Conservation (phyloP, 169 alveolate genomes). For the Perkinsus chesapeaki region DNA sequence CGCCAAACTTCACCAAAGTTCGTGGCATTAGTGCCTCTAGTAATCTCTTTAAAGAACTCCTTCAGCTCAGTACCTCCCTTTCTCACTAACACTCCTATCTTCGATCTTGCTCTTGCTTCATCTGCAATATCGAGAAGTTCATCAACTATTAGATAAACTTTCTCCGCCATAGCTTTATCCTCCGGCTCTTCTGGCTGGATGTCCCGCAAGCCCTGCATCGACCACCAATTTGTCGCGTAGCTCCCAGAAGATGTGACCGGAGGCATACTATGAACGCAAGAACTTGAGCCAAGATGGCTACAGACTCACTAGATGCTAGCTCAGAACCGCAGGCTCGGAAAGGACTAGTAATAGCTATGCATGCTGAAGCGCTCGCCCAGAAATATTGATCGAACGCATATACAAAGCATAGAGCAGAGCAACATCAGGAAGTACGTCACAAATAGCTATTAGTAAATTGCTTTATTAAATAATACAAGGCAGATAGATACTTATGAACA, state of each 20-base stretch:
- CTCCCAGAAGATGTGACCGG: neutral
- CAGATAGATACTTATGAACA: no score
- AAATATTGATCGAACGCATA: neutral
- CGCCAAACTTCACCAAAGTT: neutral
- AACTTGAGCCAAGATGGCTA: slow-evolving; percentile 1
- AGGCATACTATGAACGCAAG: neutral
- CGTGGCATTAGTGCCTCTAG: neutral
- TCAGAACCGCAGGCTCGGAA: neutral
- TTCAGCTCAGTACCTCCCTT: neutral
- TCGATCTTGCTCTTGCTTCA: neutral
- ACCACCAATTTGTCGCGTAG: neutral
- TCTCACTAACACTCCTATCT: neutral
- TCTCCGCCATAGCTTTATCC: neutral
- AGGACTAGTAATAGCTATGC: neutral
- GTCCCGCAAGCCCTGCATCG: neutral
- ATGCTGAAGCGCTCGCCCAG: neutral
- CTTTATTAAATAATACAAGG: no score
- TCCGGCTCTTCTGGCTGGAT: neutral
- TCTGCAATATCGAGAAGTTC: neutral
- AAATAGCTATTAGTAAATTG: no score
- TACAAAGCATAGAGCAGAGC: neutral
- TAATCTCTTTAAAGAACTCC: neutral
- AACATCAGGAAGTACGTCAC: neutral
- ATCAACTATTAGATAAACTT: neutral
- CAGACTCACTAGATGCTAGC: neutral